phyloP scores from a whole-genome alignment of 495 filamentous ascomycete species.

The Xeromyces bisporus region DNA sequence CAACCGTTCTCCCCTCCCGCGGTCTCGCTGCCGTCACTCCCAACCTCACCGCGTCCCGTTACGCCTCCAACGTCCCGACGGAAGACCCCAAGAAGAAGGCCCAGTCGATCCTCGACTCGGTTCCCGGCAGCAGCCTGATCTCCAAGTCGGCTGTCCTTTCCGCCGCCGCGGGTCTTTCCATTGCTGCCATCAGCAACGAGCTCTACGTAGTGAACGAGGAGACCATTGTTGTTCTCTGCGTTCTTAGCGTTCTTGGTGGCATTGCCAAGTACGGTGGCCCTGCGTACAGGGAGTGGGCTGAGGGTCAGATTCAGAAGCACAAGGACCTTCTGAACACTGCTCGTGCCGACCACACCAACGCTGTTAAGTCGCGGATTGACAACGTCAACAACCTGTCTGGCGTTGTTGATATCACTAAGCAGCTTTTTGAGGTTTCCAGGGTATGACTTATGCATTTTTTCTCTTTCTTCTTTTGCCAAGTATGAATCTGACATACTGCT shows the following conservation, averaged over 20 bases:
- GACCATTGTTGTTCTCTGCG: slow-evolving; percentile 72
- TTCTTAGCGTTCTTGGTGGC: slow-evolving; percentile 76
- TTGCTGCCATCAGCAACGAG: slow-evolving; percentile 97
- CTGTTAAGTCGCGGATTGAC: slow-evolving; percentile 83
- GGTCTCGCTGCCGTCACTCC: slow-evolving; percentile 53
- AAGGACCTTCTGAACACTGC: slow-evolving; percentile 85
- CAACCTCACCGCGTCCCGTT: slow-evolving; percentile 43
- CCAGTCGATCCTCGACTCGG: slow-evolving; percentile 78
- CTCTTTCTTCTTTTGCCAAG: not conserved
- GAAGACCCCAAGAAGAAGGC: slow-evolving; percentile 87
- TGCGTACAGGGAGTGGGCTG: slow-evolving; percentile 81
- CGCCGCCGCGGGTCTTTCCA: slow-evolving; percentile 70
- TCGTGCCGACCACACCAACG: slow-evolving; percentile 81
- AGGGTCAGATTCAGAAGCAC: slow-evolving; percentile 72
- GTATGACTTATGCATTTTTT: slow-evolving; percentile 26
- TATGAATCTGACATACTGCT: not conserved
- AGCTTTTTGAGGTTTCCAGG: slow-evolving; percentile 96
- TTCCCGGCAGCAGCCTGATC: slow-evolving; percentile 70
- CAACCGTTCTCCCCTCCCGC: slow-evolving; percentile 49
- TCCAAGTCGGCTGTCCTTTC: slow-evolving; percentile 95
- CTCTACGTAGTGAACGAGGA: slow-evolving; percentile 99
- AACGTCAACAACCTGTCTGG: slow-evolving; percentile 81
- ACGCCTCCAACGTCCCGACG: slow-evolving; percentile 58
- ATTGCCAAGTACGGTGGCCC: slow-evolving; percentile 86
- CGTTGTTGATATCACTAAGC: slow-evolving; percentile 92